Base-by-base conservation (phyloP, 345 rosid species). In the Capsella bursapastoris region DNA sequence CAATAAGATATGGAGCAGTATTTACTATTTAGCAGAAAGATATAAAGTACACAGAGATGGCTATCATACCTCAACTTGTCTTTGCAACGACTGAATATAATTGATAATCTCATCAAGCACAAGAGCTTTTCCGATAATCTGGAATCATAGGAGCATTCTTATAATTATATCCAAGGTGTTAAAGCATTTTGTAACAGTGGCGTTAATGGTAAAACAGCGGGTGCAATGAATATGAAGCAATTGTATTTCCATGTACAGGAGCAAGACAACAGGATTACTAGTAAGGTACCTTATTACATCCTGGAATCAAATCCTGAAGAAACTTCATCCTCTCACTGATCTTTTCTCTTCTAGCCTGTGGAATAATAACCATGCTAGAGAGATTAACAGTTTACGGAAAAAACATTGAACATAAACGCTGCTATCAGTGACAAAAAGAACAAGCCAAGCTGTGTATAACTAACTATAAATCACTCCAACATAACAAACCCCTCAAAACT, bases 31-130 rank as follows among this genome's bases (percentile, higher is more conserved):
- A 58, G 47, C 37, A 22, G 31, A 40, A 60, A 60, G 10, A 22
- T 22, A 60, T 22, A 12, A 18, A 18, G 25, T 59, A 5, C 31
- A 60, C 49, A 60, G 65, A 6, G 12, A 12, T 10, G 65, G 16
- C 28, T 15, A 6, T 6, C 16, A 60, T 82, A 95, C 99, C 98
- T 92, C 98, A 72, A 95, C 97, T 79, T 95, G 99, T 40, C 64
- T 84, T 76, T 92, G 98, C 72, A 95, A 77, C 1, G 99, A 92
- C 82, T 90, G 97, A 64, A 95, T 82, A 77, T 95, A 95, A 75
- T 95, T 95, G 79, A 95, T 95, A 72, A 95, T 95, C 88, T 92
- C 99, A 71, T 95, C 99, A 25, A 95, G 94, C 35, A 92, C 99
- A 59, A 88, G 90, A 1, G 99, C 99, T 84, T 95, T 95, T 56